phyloP scores from a whole-genome alignment of 805 yeast genomes.

The Danielia reshetovae region DNA sequence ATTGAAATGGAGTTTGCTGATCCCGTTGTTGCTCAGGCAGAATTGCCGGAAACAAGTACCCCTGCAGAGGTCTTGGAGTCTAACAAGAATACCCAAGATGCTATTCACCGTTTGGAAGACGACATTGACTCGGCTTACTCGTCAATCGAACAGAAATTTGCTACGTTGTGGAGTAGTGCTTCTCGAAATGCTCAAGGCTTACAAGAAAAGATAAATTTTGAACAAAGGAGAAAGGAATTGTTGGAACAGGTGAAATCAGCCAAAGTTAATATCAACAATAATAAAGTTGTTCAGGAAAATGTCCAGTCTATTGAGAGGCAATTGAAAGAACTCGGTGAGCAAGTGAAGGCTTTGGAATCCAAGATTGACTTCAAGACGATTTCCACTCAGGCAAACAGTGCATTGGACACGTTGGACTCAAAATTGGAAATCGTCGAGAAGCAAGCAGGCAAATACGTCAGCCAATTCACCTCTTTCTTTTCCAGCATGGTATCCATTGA shows the following conservation, averaged over 20 bases:
- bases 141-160: constrained; percentile 46
- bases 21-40: constrained; percentile 21
- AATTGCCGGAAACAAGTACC: constrained; percentile 3
- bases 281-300: constrained; percentile 15
- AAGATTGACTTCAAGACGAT: constrained; percentile 23
- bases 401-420: constrained; percentile 66
- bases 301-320: constrained; percentile 26
- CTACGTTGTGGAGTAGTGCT: constrained; percentile 31
- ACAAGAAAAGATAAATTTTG: constrained; percentile 27
- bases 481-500: constrained; percentile 30
- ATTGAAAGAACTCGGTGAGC: constrained; percentile 18
- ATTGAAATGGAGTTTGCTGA: constrained; percentile 31
- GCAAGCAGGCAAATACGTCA: constrained; percentile 57
- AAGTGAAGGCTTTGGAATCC: constrained; percentile 10
- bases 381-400: constrained; percentile 45
- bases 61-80: background rate
- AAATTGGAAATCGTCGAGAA: constrained; percentile 69
- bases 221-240: constrained; percentile 26
- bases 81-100: constrained; percentile 41
- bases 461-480: constrained; percentile 56
- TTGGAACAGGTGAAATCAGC: constrained; percentile 23
- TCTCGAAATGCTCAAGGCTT: constrained; percentile 27
- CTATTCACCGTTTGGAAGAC: constrained; percentile 47
- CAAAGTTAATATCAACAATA: constrained; percentile 14
- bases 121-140: constrained; percentile 50